Evolutionary conservation across 192 early-diverging fungal species (phyloP), one percentile per base, ranked within the genome.

Genomic region (Backusella tarrabulga): DNA sequence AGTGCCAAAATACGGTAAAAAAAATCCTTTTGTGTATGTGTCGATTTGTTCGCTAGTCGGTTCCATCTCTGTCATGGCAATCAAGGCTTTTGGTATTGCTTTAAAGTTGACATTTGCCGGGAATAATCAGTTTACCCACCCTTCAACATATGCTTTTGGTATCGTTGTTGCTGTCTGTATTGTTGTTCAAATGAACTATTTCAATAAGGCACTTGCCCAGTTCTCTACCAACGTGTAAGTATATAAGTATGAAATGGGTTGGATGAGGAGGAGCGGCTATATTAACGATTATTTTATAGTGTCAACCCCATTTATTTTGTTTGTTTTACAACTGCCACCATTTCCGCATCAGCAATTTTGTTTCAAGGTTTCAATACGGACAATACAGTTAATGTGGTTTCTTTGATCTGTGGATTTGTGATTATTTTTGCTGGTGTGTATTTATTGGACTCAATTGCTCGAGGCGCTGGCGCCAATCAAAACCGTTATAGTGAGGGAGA

Each of bases 31-130:
- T 1, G 94, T 97, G 12, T 97, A 97, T 83, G 89, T 98, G 67
- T 90, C 96, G 26, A 98, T 98, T 80, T 98, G 97, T 85, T 98
- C 97, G 0, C 84, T 97, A 19, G 95, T 96, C n/a, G 97, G 97
- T 1, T 98, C 97, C 5, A 88, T 97, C 73, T 92, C 94, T 12
- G 93, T 98, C 66, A 95, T 95, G 84, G 93, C 95, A 0, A 93
- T 91, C 85, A 98, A 98, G 85, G 97, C 92, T 3, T 95, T 97
- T 83, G 96, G 95, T 71, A 94, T 96, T 79, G 96, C 95, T 21
- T 84, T 97, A 34, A 95, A 95, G 81, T 85, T 97, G 80, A 97
- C 97, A 0, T 94, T 97, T 90, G 91, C 94, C 7, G 95, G 96
- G 66, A 88, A 92, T 77, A 98, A 96, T 85, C 96, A 98, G 86